A percentile compares a stretch with the other conserved stretches of the same genome.
Conservation (phyloP, 139 green algal species). For the Tetradesmus lagerheimii region DNA sequence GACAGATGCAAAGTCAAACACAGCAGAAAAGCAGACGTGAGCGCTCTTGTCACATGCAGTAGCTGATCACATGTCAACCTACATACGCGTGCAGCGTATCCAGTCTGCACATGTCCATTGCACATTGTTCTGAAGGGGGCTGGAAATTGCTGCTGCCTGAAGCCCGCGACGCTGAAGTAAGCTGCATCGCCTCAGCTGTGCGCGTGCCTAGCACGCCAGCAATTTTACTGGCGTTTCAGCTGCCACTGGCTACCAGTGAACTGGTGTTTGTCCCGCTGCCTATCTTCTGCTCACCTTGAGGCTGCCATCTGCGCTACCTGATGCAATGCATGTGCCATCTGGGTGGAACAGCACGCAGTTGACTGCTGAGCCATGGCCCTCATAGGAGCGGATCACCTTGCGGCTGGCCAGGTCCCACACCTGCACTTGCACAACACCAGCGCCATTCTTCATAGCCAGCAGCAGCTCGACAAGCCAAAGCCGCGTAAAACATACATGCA, state of each 20-base stretch:
- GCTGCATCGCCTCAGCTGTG: neutral
- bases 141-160: neutral
- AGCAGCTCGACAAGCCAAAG: neutral
- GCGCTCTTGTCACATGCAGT: too few species aligned
- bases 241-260: too few species aligned
- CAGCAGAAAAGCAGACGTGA: neutral
- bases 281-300: constrained; percentile 69
- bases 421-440: neutral
- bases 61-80: too few species aligned
- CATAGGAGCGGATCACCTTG: constrained; percentile 72
- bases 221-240: neutral
- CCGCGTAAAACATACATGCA: too few species aligned
- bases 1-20: neutral
- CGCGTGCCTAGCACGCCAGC: neutral
- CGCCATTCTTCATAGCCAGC: neutral
- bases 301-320: constrained; percentile 70
- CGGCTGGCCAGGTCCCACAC: constrained; percentile 88
- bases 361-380: constrained; percentile 66
- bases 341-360: constrained; percentile 87
- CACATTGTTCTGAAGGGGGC: too few species aligned
- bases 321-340: constrained; percentile 87
- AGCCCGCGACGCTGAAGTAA: neutral
- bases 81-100: too few species aligned
- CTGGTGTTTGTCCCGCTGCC: neutral
- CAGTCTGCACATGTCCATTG: too few species aligned